These are phyloP conservation scores for Fragosphaeria purpurea DNA, from an alignment of 2,329 filamentous ascomycete genomes.

Conservation along the genomic window DNA sequence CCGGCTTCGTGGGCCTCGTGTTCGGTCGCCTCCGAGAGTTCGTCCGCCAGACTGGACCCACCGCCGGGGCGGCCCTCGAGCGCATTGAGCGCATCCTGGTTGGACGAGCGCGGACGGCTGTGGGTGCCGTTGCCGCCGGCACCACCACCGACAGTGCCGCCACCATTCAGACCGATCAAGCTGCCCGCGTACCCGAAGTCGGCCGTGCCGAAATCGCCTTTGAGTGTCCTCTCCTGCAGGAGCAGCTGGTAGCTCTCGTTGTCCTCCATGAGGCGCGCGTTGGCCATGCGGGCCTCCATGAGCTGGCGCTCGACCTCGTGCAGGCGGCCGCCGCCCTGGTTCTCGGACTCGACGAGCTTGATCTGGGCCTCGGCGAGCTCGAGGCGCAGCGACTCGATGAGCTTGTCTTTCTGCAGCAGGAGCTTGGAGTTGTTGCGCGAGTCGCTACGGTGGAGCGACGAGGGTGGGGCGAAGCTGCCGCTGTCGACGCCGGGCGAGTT, in stretches of 20 bases:
- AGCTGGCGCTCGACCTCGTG: conserved; percentile 85
- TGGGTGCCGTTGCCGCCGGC: not conserved
- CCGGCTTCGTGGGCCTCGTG: conserved; percentile 5
- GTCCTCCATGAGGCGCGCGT: conserved; percentile 93
- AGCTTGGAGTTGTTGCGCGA: conserved; percentile 84
- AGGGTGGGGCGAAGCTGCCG: conserved; percentile 76
- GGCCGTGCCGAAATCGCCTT: conserved; percentile 78
- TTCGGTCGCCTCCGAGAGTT: conserved; percentile 58
- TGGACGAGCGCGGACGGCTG: conserved; percentile 31
- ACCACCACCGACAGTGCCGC: not conserved
- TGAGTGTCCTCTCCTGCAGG: conserved; percentile 87
- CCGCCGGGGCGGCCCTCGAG: conserved; percentile 43
- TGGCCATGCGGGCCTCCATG: conserved; percentile 89
- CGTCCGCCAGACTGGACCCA: conserved; percentile 63
- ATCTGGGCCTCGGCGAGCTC: conserved; percentile 93
- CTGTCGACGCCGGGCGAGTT: conserved; percentile 61
- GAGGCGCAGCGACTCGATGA: conserved; percentile 84
- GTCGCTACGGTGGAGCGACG: conserved; percentile 75
- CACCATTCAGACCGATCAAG: not conserved
- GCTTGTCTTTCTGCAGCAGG: conserved; percentile 87
- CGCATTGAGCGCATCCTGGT: conserved; percentile 55
- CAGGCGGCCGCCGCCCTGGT: conserved; percentile 76
- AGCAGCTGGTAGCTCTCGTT: conserved; percentile 97
- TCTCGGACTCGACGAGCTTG: conserved; percentile 89
- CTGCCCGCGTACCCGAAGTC: conserved; percentile 62